Base-by-base conservation (phyloP, 2,329 filamentous ascomycete genomes). In the Fusarium pseudograminearum region DNA sequence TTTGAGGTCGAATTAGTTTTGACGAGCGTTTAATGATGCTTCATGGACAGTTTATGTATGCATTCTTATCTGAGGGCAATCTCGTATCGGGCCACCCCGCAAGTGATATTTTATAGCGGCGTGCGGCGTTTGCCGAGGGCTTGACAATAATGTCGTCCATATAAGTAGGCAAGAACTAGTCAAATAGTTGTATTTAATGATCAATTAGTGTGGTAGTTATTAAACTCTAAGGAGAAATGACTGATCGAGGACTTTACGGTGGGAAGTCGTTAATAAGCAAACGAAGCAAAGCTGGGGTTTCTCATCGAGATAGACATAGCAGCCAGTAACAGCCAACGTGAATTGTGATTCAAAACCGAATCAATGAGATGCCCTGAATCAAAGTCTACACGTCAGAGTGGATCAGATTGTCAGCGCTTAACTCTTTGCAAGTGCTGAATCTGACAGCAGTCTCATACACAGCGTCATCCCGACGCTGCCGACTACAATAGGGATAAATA, bases 401-500 rank as follows among this genome's bases (percentile, higher is more conserved):
- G 57, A 41, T 50, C 22, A 34, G 2, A 10, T 20, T 5, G n/a
- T 38, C 31, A n/a, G 33, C 52, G 18, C 50, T 51, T 61, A 20
- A 42, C 41, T 61, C 6, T 20, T 63, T 61, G 24, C 47, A 54
- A 61, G 15, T 12, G 10, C 20, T 33, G 20, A 63, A 45, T 64
- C 59, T 64, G 59, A 64, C 61, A 30, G 11, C 45, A 51, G 61
- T n/a, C 33, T 40, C 31, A 22, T 15, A 0, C 20, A 55, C 33
- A 22, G 45, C 59, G 61, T 58, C 51, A 64, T 30, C 18, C 59
- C 61, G 51, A 28, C 26, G 20, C 22, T 46, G 18, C 59, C 52
- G 61, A 30, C 15, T 12, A 24, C 38, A 22, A 41, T 9, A 41
- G 7, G 6, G 9, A 28, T 10, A 24, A 57, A 63, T 45, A 57